Evolutionary conservation across 768 basidiomycete genomes (phyloP).

Genomic region (Gymnopilus dilepis): DNA sequence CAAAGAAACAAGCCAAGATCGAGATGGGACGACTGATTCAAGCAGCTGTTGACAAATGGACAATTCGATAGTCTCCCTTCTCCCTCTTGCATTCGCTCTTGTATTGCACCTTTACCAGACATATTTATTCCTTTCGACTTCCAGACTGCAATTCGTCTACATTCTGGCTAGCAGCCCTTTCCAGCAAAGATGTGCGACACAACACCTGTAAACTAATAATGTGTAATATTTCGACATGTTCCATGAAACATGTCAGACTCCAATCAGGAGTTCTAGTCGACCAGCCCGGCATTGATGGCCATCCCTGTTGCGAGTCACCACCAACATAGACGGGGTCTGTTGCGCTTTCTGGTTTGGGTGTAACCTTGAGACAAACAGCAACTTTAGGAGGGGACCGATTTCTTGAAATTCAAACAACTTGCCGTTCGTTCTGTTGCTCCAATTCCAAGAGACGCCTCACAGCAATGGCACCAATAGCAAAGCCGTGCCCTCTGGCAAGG

Average conservation of each 20-base stretch:
- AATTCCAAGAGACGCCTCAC: constrained; percentile 57
- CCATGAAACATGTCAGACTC: constrained; percentile 10
- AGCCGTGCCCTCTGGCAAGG: constrained; percentile 75
- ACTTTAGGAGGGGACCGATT: neutral
- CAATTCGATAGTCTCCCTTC: constrained; percentile 43
- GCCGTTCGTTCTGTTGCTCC: constrained; percentile 52
- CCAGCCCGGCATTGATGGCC: constrained; percentile 60
- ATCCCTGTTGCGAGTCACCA: constrained; percentile 70
- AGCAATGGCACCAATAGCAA: constrained; percentile 77
- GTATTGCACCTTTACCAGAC: constrained; percentile 9
- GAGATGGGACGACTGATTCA: constrained; percentile 78
- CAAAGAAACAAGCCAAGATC: constrained; percentile 80
- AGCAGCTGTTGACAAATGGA: constrained; percentile 80
- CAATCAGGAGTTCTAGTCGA: constrained; percentile 31
- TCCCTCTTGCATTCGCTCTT: constrained; percentile 2
- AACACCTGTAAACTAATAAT: constrained; percentile 2
- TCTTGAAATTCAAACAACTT: constrained; percentile 8
- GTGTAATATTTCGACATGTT: neutral
- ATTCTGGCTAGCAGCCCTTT: neutral
- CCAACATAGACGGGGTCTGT: constrained; percentile 45
- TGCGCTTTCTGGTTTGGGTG: constrained; percentile 31
- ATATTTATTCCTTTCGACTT: constrained; percentile 15
- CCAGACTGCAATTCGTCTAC: neutral
- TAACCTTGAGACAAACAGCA: constrained; percentile 27
- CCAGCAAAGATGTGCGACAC: neutral